phyloP scores from a whole-genome alignment of 345 rosid genomes.

The Ceriops decandra region DNA sequence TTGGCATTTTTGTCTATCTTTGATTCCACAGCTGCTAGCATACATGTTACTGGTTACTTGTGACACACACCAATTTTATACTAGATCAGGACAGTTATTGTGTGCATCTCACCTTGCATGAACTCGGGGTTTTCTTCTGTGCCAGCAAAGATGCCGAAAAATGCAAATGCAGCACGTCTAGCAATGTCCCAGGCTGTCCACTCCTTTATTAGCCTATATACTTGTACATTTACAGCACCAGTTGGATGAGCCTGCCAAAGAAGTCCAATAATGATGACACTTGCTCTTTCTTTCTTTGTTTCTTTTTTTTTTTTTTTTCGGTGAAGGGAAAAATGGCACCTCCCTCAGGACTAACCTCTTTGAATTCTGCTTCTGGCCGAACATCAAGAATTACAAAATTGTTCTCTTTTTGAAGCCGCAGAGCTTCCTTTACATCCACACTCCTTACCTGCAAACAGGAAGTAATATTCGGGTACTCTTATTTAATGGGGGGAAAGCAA shows the following conservation, averaged over 20 bases:
- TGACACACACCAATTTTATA: neutral
- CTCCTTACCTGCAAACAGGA: constrained; percentile 62
- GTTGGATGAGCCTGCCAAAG: constrained; percentile 67
- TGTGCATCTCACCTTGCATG: constrained; percentile 44
- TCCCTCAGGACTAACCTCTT: constrained; percentile 50
- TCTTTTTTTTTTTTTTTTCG: neutral
- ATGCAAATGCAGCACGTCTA: constrained; percentile 92
- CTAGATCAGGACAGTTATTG: constrained; percentile 8
- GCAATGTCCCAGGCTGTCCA: constrained; percentile 99
- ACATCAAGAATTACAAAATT: constrained; percentile 97
- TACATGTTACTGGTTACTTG: neutral
- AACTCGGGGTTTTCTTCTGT: constrained; percentile 98
- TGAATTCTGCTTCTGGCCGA: constrained; percentile 89
- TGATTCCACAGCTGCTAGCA: constrained; percentile 65
- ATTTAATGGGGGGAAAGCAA: neutral
- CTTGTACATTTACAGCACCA: constrained; percentile 85
- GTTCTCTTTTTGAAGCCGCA: constrained; percentile 89
- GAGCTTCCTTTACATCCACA: constrained; percentile 94
- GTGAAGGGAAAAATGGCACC: too few species aligned
- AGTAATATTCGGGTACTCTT: neutral
- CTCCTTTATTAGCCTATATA: constrained; percentile 90
- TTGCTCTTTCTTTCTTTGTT: neutral
- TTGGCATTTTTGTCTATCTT: constrained; percentile 71
- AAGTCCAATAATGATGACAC: neutral
- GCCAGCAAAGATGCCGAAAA: constrained; percentile 94